Base-by-base conservation (phyloP, 2,329 filamentous ascomycete genomes). In the Diaporthe batatas region DNA sequence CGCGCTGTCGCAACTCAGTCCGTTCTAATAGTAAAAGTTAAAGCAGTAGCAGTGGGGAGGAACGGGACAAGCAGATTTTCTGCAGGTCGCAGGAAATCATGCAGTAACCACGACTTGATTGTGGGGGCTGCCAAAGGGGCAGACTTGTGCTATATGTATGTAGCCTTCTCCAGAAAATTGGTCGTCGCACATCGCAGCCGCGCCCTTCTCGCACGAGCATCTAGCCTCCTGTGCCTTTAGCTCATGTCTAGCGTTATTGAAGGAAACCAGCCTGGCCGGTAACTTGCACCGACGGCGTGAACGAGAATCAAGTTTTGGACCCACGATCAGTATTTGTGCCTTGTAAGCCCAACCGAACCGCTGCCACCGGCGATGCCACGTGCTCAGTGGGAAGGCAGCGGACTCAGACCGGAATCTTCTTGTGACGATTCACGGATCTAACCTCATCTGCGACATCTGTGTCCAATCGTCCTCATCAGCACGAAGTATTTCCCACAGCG, bases 401-500 rank as follows among this genome's bases (percentile, higher is more conserved):
- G 32, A 62, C 57, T 62, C 12, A 44, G 11, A 8, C 18, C 16
- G 44, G 2, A 18, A 21, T 18, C 18, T 21, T 47, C 1, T 21
- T 8, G 44, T 6, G 44, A 21, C 18, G 44, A 21, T 21, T n/a
- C 16, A 47, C 16, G n/a, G n/a, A n/a, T n/a, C n/a, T n/a, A 18
- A 8, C 7, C 21, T 65, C n/a, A 36, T 18, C 2, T 36, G 10
- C 62, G 44, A 51, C 68, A 70, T 0, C 14, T 21, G 18, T 70
- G 68, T 29, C 42, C 32, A 6, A 51, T 14, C 25, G 68, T 70
- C 18, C 54, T 51, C 68, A 58, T 58, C n/a, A 10, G 29, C 39
- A 25, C 54, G 21, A 51, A 70, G 44, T 36, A 70, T 3, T 59
- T 49, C 8, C 54, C 54, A 25, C 68, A 70, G 49, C 53, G 16